Base-by-base conservation (phyloP, 2,329 filamentous ascomycete species). In the Exophiala lecanii-corni region DNA sequence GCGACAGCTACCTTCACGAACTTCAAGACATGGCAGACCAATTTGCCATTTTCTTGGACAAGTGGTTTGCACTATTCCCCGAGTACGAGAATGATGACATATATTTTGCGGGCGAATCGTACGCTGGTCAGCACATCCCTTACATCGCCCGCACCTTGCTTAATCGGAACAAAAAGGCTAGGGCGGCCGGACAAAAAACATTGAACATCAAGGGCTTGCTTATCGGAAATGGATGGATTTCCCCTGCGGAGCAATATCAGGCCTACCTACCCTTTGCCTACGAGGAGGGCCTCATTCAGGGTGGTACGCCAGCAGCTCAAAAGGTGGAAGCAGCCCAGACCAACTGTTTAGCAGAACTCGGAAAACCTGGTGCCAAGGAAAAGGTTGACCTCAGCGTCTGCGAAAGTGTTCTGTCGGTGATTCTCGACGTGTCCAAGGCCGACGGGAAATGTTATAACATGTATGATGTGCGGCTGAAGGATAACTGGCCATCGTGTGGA, bases 201-300 rank as follows among this genome's bases (percentile, higher is more conserved):
- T 98, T 91, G 92, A 83, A 84, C 38, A 68, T 99, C 19, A 76
- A 82, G 54, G 92, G 91, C 6, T 71, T 98, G 15, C 64, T 98
- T 25, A 97, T 99, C 49, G 94, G 94, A 41, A 99, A 98, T 62
- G 92, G 91, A 28, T 99, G 94, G 92, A 91, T 98, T 40, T 86
- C 89, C 2, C 89, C 91, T 1, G 71, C 72, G 5, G 86, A 96
- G 36, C 92, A 99, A 62, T 98, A 97, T 63, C 81, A 84, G 20
- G 75, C 91, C 0, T 96, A 96, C 61, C 71, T 96, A 7, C 76
- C 82, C 20, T 97, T 80, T 58, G 83, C 86, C 32, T 88, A 92
- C 62, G 76, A 89, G 47, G 80, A 81, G 58, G 82, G 80, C 7
- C 64, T 98, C 15, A 66, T 97, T 28, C 61, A 81, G 53, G 78